A percentile compares a stretch with the other conserved stretches of the same genome.
Conservation (phyloP, 176 grass and related monocot genomes). For the Microstegium vimineum region DNA sequence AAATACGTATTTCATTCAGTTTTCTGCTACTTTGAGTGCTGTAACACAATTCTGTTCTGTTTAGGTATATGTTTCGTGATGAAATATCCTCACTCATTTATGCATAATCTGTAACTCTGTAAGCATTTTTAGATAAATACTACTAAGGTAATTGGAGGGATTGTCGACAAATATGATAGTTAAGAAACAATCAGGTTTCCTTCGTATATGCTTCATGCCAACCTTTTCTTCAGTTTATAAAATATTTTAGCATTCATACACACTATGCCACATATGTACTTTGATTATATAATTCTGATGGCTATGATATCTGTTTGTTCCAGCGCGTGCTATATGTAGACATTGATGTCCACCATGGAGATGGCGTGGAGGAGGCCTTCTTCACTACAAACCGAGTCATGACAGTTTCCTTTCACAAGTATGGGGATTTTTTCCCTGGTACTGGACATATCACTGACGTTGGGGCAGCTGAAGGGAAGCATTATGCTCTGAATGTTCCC, state of each 20-base stretch:
- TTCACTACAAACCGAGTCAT: conserved; percentile 91
- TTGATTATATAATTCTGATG: conserved; percentile 9
- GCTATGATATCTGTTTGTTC: conserved; percentile 31
- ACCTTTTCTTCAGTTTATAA: neutral
- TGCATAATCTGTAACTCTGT: neutral
- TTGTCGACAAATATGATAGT: neutral
- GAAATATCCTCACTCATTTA: neutral
- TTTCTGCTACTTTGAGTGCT: conserved; percentile 2
- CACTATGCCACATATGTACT: conserved; percentile 4
- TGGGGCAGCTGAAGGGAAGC: conserved; percentile 61
- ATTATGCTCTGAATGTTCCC: conserved; percentile 88
- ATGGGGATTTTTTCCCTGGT: conserved; percentile 89
- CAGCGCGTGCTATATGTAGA: conserved; percentile 91
- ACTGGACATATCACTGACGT: conserved; percentile 76
- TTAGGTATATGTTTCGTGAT: neutral
- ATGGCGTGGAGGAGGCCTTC: conserved; percentile 94
- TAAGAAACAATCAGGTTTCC: neutral
- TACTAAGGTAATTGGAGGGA: neutral
- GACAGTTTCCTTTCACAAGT: conserved; percentile 96
- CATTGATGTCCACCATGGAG: conserved; percentile 98
- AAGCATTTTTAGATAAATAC: conserved; percentile 2
- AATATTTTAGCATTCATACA: conserved; percentile 10
- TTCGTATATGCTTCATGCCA: neutral
- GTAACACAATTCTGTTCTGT: conserved; percentile 15
- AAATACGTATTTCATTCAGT: conserved; percentile 8